Evolutionary conservation across 768 basidiomycete species (phyloP).

Genomic region (Lentinula detonsa): DNA sequence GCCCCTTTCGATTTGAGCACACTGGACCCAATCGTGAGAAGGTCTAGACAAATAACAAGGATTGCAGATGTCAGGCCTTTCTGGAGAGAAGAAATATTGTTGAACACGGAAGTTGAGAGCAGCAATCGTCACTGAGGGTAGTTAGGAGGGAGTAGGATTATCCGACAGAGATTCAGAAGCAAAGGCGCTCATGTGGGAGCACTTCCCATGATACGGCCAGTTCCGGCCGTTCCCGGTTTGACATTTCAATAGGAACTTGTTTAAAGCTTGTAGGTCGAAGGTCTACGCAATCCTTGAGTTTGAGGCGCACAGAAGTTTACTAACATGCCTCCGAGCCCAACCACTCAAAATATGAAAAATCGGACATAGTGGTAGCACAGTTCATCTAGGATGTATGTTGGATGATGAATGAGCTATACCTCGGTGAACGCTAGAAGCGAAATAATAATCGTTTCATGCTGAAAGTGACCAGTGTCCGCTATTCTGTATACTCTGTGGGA

Average conservation of each 20-base stretch:
- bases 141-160: not conserved
- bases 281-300: too few species aligned
- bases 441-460: too few species aligned
- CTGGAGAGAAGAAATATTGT: not conserved
- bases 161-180: not conserved
- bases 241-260: not conserved
- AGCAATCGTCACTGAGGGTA: not conserved
- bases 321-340: too few species aligned
- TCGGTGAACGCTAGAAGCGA: too few species aligned
- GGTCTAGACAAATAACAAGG: not conserved
- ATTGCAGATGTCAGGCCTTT: not conserved
- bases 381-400: too few species aligned
- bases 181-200: not conserved
- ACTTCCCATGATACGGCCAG: not conserved
- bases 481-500: too few species aligned
- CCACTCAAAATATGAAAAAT: too few species aligned
- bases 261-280: not conserved
- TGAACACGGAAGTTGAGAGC: not conserved
- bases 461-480: too few species aligned
- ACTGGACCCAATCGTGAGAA: not conserved
- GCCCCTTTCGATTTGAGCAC: not conserved
- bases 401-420: too few species aligned
- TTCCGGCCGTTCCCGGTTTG: not conserved
- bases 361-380: too few species aligned
- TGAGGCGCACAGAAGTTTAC: not conserved